Conservation (phyloP, 495 filamentous ascomycete species). For the Patellaria atrata region DNA sequence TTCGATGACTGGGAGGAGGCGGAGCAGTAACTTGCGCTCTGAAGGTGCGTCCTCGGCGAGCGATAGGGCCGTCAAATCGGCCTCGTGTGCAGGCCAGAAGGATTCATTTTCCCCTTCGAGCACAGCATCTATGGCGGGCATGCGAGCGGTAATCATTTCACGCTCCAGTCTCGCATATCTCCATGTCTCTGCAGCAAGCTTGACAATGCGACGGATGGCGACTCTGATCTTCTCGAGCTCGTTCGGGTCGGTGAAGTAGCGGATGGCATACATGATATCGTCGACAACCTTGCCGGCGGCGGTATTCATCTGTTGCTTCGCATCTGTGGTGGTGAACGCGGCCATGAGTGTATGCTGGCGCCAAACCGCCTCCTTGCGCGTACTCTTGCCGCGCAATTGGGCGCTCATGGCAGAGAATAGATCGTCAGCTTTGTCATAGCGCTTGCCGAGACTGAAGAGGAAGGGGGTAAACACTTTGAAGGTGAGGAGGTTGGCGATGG, state of each 20-base stretch:
- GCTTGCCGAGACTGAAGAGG: constrained; percentile 45
- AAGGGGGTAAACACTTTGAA: constrained; percentile 52
- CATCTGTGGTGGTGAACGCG: constrained; percentile 46
- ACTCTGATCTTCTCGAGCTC: constrained; percentile 38
- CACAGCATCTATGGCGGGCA: constrained; percentile 34
- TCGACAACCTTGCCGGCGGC: constrained; percentile 46
- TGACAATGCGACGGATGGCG: constrained; percentile 43
- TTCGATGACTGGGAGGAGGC: constrained; percentile 40
- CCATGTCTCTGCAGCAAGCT: constrained; percentile 51
- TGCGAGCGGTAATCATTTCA: constrained; percentile 42
- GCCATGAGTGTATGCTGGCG: constrained; percentile 49
- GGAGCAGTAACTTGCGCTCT: constrained; percentile 30
- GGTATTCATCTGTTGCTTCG: constrained; percentile 47
- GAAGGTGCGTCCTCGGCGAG: constrained; percentile 9
- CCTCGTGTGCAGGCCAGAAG: constrained; percentile 34
- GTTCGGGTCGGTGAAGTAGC: constrained; percentile 41
- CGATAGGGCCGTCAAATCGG: constrained; percentile 19
- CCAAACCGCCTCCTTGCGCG: constrained; percentile 49
- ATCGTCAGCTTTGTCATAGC: constrained; percentile 47
- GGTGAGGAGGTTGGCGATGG: constrained; percentile 43
- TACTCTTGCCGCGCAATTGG: constrained; percentile 47
- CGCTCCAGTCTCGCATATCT: constrained; percentile 47
- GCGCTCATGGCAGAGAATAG: constrained; percentile 48
- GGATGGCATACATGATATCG: constrained; percentile 44
- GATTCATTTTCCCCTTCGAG: constrained; percentile 24